phyloP scores from a whole-genome alignment of 441 rosid species.

The Melastoma candidum region DNA sequence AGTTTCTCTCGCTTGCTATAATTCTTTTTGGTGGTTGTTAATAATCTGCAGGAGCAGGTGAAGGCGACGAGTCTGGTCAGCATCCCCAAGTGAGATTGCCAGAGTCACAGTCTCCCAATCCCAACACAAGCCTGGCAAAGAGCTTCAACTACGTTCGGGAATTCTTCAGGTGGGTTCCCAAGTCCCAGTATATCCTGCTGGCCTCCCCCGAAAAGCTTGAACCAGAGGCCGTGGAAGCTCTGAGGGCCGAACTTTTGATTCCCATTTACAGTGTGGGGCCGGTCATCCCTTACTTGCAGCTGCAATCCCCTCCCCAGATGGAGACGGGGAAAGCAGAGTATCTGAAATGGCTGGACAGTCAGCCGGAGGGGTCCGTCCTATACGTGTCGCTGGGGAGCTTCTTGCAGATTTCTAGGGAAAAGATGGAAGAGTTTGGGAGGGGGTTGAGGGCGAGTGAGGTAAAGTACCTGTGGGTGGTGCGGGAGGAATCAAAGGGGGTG shows the following conservation, averaged over 20 bases:
- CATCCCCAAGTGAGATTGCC: no score
- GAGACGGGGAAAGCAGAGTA: no score
- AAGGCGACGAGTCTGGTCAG: no score
- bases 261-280: no score
- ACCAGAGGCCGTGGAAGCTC: neutral
- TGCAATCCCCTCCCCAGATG: no score
- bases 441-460: conserved; percentile 29
- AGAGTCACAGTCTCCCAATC: no score
- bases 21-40: no score
- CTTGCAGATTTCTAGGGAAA: conserved; percentile 26
- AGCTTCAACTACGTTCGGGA: no score
- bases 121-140: neutral
- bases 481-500: conserved; percentile 9
- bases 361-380: conserved; percentile 31
- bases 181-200: conserved; percentile 7
- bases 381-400: conserved; percentile 45
- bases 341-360: conserved; percentile 28
- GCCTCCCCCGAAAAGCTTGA: conserved; percentile 8
- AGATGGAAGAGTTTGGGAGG: conserved; percentile 30
- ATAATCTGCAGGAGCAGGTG: no score
- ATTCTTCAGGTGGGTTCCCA: neutral
- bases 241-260: neutral
- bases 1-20: no score
- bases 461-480: conserved; percentile 29
- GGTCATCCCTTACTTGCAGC: no score